Conservation (phyloP, 2,329 filamentous ascomycete species). For the Botrytis paeoniae region DNA sequence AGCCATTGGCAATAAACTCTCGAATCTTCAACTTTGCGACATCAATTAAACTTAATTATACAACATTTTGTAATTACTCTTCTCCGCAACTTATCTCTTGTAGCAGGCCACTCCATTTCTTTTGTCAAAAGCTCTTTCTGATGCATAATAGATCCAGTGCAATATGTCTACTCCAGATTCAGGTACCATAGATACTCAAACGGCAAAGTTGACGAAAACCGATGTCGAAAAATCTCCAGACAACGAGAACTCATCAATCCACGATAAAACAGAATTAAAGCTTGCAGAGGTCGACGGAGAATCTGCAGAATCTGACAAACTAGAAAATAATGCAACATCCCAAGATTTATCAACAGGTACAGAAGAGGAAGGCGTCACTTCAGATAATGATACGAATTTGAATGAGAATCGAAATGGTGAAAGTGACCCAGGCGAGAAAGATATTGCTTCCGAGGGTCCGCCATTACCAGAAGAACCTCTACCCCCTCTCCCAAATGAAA, state of each 20-base stretch:
- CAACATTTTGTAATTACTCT: background rate
- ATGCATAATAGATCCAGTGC: conserved; percentile 20
- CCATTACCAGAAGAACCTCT: conserved; percentile 39
- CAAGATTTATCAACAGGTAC: background rate
- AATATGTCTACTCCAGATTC: conserved; percentile 20
- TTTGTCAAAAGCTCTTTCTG: conserved; percentile 20
- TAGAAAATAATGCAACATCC: background rate
- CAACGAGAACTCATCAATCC: background rate
- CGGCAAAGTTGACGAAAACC: background rate
- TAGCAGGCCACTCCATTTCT: conserved; percentile 18
- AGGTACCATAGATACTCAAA: conserved; percentile 14
- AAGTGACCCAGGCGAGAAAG: conserved; percentile 13
- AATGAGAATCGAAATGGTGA: conserved; percentile 24
- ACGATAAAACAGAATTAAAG: conserved; percentile 11
- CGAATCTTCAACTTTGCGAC: conserved; percentile 5
- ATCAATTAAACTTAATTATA: background rate
- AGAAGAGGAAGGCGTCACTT: conserved; percentile 19
- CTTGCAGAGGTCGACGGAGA: background rate
- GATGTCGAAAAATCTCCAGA: background rate
- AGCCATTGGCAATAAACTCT: background rate
- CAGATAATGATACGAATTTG: conserved; percentile 21
- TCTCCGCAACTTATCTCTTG: background rate
- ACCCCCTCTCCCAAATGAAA: conserved; percentile 40
- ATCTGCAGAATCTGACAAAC: background rate
- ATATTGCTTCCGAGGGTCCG: conserved; percentile 21